phyloP scores from a whole-genome alignment of 2,329 filamentous ascomycete genomes.

The Alternaria hordeiaustralica region DNA sequence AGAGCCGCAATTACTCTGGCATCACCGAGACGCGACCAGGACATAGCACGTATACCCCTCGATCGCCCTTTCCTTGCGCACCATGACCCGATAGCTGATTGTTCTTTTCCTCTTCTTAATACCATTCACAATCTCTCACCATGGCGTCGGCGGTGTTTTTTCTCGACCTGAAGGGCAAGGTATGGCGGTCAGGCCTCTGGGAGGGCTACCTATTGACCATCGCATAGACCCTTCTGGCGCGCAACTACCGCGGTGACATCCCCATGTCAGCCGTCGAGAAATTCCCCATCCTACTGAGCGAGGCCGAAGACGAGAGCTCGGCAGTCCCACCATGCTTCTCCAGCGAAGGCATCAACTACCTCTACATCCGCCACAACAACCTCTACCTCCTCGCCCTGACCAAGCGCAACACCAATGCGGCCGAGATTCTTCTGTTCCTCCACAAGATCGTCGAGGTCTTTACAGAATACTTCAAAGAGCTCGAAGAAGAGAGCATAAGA shows the following conservation, averaged over 20 bases:
- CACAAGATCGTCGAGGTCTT: constrained; percentile 99
- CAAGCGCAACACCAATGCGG: constrained; percentile 98
- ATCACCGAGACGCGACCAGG: constrained; percentile 14
- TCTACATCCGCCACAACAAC: constrained; percentile 99
- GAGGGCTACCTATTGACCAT: constrained; percentile 35
- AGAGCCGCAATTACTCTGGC: constrained; percentile 16
- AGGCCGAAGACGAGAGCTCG: constrained; percentile 98
- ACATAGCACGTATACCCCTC: constrained; percentile 11
- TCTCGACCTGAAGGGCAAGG: constrained; percentile 99
- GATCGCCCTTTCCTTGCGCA: constrained; percentile 7
- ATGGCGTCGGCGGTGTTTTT: constrained; percentile 99
- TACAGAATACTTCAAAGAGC: constrained; percentile 98
- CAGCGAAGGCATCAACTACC: constrained; percentile 98
- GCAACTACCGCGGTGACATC: constrained; percentile 98
- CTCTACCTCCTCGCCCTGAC: constrained; percentile 97
- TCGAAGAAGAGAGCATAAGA: constrained; percentile 97
- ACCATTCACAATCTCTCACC: constrained; percentile 31
- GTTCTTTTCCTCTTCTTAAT: background rate
- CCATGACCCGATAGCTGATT: constrained; percentile 15
- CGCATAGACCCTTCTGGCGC: constrained; percentile 87
- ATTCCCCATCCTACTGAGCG: constrained; percentile 92
- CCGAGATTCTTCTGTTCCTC: constrained; percentile 96
- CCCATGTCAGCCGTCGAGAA: constrained; percentile 99
- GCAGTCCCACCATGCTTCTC: constrained; percentile 98
- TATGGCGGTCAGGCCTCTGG: constrained; percentile 52